phyloP scores from a whole-genome alignment of 768 basidiomycete species.

The Pleurotus sapidus region DNA sequence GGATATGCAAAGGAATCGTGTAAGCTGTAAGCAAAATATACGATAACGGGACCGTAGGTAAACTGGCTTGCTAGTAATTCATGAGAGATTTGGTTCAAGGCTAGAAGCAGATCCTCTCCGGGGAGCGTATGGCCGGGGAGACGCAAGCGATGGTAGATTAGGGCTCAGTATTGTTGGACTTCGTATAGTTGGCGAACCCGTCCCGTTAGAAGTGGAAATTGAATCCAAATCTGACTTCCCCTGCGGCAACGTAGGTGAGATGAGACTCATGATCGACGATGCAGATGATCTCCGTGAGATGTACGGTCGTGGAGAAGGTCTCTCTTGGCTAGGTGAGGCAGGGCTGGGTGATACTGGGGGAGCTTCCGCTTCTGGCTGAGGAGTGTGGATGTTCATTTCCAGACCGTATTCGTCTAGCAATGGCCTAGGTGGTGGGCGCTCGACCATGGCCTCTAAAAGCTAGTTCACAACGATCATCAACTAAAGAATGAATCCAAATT shows the following conservation, averaged over 20 bases:
- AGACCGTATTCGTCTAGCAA: constrained; percentile 60
- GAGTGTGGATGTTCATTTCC: constrained; percentile 25
- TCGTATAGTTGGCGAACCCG: constrained; percentile 12
- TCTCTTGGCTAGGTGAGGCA: constrained; percentile 29
- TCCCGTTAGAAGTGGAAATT: constrained; percentile 13
- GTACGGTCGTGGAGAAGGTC: constrained; percentile 56
- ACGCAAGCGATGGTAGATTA: constrained; percentile 5
- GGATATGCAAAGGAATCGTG: too few species aligned
- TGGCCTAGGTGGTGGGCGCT: constrained; percentile 76
- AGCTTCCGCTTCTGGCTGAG: constrained; percentile 14
- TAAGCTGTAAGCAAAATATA: too few species aligned
- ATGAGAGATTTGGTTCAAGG: neutral
- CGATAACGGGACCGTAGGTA: too few species aligned
- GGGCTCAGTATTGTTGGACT: constrained; percentile 8
- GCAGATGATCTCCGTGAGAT: constrained; percentile 55
- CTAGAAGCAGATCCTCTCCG: constrained; percentile 2
- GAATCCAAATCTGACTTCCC: constrained; percentile 11
- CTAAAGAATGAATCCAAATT: neutral
- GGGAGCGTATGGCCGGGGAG: constrained; percentile 1
- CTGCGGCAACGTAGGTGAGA: constrained; percentile 30
- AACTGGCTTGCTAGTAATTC: too few species aligned
- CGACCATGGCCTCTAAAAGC: constrained; percentile 85
- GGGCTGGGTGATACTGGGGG: constrained; percentile 15
- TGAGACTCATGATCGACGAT: constrained; percentile 35
- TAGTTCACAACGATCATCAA: constrained; percentile 20